These are phyloP conservation scores for Poterioochromonas sp. DNA, from an alignment of 352 stramenopile species.

Conservation along the genomic window DNA sequence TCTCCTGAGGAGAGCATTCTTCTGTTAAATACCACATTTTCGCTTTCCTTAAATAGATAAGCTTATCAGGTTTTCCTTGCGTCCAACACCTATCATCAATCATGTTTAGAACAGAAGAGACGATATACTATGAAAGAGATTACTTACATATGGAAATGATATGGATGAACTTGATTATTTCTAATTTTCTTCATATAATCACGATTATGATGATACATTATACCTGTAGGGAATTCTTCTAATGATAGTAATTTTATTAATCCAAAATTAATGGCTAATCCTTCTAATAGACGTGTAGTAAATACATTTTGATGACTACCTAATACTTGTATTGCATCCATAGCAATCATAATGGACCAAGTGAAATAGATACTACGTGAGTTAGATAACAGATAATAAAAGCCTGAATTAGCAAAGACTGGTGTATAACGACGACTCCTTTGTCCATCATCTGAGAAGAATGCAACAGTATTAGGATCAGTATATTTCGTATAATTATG, in stretches of 20 bases:
- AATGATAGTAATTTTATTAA: neutral
- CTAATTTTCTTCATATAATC: neutral
- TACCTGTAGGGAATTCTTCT: neutral
- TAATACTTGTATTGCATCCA: neutral
- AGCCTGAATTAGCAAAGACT: conserved; percentile 4
- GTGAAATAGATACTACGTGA: neutral
- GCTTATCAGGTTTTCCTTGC: neutral
- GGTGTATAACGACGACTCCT: neutral
- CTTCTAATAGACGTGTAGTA: neutral
- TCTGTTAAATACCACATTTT: conserved; percentile 17
- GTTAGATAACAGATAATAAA: conserved; percentile 11
- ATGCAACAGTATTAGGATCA: neutral
- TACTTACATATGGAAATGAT: conserved; percentile 13
- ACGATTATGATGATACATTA: conserved; percentile 1
- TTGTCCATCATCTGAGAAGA: conserved; percentile 14
- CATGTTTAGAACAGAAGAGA: neutral
- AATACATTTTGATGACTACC: neutral
- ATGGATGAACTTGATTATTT: neutral
- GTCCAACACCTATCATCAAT: neutral
- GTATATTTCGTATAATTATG: neutral
- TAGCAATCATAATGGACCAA: conserved; percentile 13
- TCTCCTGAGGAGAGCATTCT: neutral
- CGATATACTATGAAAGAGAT: neutral
- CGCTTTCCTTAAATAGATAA: neutral
- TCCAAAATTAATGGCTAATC: neutral